phyloP scores from a whole-genome alignment of 2,329 filamentous ascomycete species.

The Rhinocladiella mackenziei region DNA sequence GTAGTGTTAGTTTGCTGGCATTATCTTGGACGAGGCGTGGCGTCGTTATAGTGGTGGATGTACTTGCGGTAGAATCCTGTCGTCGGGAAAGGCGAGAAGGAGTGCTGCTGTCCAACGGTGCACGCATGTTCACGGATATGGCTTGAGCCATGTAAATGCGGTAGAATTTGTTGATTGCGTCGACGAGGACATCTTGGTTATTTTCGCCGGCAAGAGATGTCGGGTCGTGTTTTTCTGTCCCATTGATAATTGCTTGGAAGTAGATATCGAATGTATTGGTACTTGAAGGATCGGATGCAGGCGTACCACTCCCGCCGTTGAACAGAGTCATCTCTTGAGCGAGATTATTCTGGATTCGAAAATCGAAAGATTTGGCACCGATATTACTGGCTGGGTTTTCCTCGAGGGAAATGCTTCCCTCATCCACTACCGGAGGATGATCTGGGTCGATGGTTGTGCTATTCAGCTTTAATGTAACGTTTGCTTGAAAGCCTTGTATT shows the following conservation, averaged over 20 bases:
- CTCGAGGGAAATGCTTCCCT: slow-evolving; percentile 12
- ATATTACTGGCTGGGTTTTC: slow-evolving; percentile 23
- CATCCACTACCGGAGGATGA: slow-evolving; percentile 15
- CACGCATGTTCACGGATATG: slow-evolving; percentile 27
- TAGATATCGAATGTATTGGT: slow-evolving; percentile 20
- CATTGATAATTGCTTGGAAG: slow-evolving; percentile 28
- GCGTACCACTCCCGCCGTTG: slow-evolving; percentile 14
- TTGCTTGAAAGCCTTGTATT: slow-evolving; percentile 20
- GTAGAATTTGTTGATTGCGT: slow-evolving; percentile 25
- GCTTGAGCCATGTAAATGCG: slow-evolving; percentile 29
- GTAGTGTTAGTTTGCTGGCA: slow-evolving; percentile 25
- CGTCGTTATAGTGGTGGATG: slow-evolving; percentile 21
- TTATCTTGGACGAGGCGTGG: slow-evolving; percentile 28
- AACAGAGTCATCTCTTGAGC: slow-evolving; percentile 25
- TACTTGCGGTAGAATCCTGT: slow-evolving; percentile 10
- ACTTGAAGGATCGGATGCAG: slow-evolving; percentile 13
- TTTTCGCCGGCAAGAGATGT: slow-evolving; percentile 13
- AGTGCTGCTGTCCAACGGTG: slow-evolving; percentile 2
- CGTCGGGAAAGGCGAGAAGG: slow-evolving; percentile 12
- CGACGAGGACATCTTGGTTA: slow-evolving; percentile 19
- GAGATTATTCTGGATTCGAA: slow-evolving; percentile 29
- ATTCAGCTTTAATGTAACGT: slow-evolving; percentile 24
- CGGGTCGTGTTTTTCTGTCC: slow-evolving; percentile 15
- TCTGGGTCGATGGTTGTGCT: slow-evolving; percentile 22
- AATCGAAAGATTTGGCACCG: slow-evolving; percentile 24